Base-by-base conservation (phyloP, 2,329 filamentous ascomycete species). In the Juglanconis oblonga region DNA sequence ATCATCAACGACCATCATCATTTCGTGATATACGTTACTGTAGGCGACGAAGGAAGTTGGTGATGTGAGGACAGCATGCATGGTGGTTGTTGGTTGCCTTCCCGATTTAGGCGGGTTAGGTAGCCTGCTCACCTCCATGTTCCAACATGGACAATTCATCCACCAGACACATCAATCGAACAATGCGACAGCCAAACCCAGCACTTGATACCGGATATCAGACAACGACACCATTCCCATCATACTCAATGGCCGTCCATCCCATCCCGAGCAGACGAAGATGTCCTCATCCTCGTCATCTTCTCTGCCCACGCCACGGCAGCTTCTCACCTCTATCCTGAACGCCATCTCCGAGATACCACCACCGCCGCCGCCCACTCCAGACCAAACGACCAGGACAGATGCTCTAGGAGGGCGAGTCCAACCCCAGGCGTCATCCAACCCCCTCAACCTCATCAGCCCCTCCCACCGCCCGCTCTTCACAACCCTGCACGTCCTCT, bases 401-500 rank as follows among this genome's bases (percentile, higher is more conserved):
- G 62, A 33, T 14, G 24, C 44, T 5, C 10, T 14, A 36, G 11
- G 13, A 13, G 9, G 2, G 33, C 29, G 40, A 36, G 11, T 9
- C 9, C 8, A 29, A 11, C 3, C 5, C 29, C 24, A 24, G 33
- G 49, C 47, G 6, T 56, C 56, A 44, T 67, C 48, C 61, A 74
- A 77, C 66, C 71, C 75, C 10, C 73, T 77, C 2, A 67, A 66
- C 40, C 70, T 67, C 55, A 65, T 80, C 44, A 69, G 74, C 3
- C 66, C 70, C 1, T 65, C 74, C n/a, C 72, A 78, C 60, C 76
- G 80, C 1, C 79, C 83, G 52, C 76, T 89, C 14, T 77, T 97
- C n/a, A 77, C 92, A 1, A 92, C 91, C 0, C 82, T 97, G 0
- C 93, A 97, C 75, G 89, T 92, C 38, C 77, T 97, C 13, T 96